Evolutionary conservation across 208 protist species (phyloP).

Genomic region (Naegleria gruberi): DNA sequence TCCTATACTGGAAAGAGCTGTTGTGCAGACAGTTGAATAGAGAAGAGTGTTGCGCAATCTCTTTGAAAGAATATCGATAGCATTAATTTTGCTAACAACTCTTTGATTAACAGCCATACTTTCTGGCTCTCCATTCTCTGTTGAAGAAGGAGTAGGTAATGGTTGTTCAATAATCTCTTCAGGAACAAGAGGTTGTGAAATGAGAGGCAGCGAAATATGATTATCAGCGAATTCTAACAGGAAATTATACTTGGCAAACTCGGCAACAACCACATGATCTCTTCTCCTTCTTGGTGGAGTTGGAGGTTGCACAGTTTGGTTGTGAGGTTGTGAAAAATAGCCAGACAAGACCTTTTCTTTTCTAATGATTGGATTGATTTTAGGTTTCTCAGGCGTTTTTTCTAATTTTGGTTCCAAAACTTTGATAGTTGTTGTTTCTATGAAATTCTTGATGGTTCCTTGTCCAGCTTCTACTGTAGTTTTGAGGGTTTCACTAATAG

Average conservation of each 20-base stretch:
- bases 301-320: not conserved
- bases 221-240: not conserved
- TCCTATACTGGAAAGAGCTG: not conserved
- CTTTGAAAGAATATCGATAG: not conserved
- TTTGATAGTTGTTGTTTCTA: not conserved
- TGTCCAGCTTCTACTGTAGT: not conserved
- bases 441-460: not conserved
- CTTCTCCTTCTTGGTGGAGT: not conserved
- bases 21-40: not conserved
- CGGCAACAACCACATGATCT: not conserved
- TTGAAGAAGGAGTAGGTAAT: not conserved
- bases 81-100: not conserved
- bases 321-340: not conserved
- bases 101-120: not conserved
- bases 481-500: not conserved
- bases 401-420: not conserved
- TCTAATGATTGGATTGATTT: not conserved
- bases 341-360: not conserved
- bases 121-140: not conserved
- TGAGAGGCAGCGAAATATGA: not conserved
- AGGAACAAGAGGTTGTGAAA: not conserved
- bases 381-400: not conserved
- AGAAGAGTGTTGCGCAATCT: not conserved
- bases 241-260: not conserved
- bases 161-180: not conserved